These are phyloP conservation scores for Ceratobasidium sp. DNA, from an alignment of 1,284 basidiomycete genomes.

Conservation along the genomic window DNA sequence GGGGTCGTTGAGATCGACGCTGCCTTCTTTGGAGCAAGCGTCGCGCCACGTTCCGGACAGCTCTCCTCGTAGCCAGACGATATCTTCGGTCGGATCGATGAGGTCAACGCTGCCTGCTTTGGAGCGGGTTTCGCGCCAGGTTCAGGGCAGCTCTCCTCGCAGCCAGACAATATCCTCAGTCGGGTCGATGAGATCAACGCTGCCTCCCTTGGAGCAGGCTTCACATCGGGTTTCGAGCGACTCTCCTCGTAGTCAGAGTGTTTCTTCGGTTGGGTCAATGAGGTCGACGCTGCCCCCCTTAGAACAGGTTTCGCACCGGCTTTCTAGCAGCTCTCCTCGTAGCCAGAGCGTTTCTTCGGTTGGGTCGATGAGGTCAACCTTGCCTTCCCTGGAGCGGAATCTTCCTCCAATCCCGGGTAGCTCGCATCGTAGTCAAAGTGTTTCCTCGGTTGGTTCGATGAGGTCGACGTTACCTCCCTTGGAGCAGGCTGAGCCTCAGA, in stretches of 20 bases:
- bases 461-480: neutral
- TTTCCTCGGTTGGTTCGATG: conserved; percentile 10
- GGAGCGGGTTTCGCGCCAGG: neutral
- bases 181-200: neutral
- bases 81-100: conserved; percentile 7
- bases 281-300: neutral
- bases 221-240: no score
- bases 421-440: conserved; percentile 1
- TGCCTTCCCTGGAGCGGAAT: no score
- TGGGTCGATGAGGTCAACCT: neutral
- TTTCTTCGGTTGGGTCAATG: neutral
- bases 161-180: conserved; percentile 12
- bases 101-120: neutral
- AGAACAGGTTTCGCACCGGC: neutral
- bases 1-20: neutral
- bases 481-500: neutral
- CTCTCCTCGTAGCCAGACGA: neutral
- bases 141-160: conserved; percentile 2
- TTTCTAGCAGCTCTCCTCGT: neutral
- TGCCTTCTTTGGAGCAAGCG: conserved; percentile 12
- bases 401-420: no score
- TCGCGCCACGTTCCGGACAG: conserved; percentile 20
- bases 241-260: neutral
- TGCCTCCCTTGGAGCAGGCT: no score
- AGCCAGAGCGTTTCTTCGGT: neutral